Conservation (phyloP, 2,329 filamentous ascomycete genomes). For the Nigrograna mackinnonii region DNA sequence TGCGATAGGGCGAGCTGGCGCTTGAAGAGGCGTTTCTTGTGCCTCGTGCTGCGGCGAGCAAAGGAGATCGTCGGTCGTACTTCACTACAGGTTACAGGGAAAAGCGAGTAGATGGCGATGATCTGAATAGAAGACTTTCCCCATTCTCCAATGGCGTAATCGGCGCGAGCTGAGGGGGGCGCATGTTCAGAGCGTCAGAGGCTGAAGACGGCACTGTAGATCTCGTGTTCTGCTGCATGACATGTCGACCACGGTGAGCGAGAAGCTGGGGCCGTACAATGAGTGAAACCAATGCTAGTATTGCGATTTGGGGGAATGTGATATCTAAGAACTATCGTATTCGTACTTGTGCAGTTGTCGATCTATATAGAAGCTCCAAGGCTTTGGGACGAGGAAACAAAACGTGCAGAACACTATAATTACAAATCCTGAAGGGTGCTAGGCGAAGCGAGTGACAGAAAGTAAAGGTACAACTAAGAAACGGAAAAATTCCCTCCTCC, state of each 20-base stretch:
- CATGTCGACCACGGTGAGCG: not conserved
- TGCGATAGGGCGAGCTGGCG: not conserved
- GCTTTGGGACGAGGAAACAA: not conserved
- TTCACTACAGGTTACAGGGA: not conserved
- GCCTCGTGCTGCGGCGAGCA: too few relatives aligned
- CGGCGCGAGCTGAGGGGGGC: not conserved
- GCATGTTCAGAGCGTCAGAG: slow-evolving; percentile 3
- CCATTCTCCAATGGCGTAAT: not conserved
- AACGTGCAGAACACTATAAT: not conserved
- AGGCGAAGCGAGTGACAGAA: not conserved
- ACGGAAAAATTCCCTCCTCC: too few relatives aligned
- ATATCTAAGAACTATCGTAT: slow-evolving; percentile 2
- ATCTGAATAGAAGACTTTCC: not conserved
- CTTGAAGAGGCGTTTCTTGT: not conserved
- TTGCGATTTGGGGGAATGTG: not conserved
- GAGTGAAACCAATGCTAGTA: slow-evolving; percentile 2
- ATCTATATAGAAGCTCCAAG: slow-evolving; percentile 3
- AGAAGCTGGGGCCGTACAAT: not conserved
- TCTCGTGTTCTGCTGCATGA: slow-evolving; percentile 7
- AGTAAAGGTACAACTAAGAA: not conserved
- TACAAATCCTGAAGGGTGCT: not conserved
- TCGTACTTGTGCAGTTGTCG: not conserved
- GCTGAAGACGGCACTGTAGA: slow-evolving; percentile 4
- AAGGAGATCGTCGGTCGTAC: not conserved
- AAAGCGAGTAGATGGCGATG: not conserved